Conservation (phyloP, 139 green algal species). For the Trebouxia sp. region DNA sequence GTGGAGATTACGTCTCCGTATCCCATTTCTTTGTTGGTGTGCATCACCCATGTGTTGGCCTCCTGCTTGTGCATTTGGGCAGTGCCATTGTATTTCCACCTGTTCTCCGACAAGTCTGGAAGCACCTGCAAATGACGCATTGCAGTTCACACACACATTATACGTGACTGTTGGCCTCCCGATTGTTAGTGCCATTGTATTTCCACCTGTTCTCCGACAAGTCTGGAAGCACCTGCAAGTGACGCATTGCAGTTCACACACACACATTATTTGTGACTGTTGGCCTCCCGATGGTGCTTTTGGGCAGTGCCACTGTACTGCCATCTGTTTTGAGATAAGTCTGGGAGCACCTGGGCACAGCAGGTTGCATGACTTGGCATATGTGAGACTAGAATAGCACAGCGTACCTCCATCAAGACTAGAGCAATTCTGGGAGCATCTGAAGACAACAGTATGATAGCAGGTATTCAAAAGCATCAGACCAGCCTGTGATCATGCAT, state of each 20-base stretch:
- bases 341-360: constrained; percentile 44
- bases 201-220: constrained; percentile 41
- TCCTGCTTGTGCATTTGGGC: constrained; percentile 6
- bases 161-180: constrained; percentile 21
- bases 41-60: constrained; percentile 39
- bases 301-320: constrained; percentile 36
- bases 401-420: too few relatives aligned
- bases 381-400: not conserved
- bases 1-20: constrained; percentile 27
- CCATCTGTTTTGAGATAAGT: constrained; percentile 46
- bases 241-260: not conserved
- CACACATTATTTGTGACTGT: too few relatives aligned
- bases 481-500: too few relatives aligned
- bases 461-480: too few relatives aligned
- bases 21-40: constrained; percentile 30
- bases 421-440: too few relatives aligned
- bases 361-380: not conserved
- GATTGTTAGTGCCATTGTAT: constrained; percentile 38
- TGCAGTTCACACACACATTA: too few relatives aligned
- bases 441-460: too few relatives aligned
- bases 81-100: constrained; percentile 49
- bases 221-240: constrained; percentile 49
- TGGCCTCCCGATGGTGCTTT: constrained; percentile 4
- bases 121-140: constrained; percentile 34
- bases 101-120: constrained; percentile 41